Conservation (phyloP, 1,139 yeast species). For the Blastobotrys proliferans region DNA sequence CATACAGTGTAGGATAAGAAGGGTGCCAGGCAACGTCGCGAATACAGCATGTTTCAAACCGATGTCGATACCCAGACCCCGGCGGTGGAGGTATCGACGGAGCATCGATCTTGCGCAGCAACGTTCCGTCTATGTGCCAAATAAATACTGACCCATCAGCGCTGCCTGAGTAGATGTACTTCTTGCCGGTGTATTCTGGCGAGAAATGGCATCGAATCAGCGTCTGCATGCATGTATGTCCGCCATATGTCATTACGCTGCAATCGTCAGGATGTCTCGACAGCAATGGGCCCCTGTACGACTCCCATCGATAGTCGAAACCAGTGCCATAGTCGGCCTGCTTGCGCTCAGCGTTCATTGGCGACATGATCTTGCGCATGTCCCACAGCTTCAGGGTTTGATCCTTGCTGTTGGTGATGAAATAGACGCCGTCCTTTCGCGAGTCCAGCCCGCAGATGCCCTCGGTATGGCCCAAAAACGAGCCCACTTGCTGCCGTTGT, state of each 20-base stretch:
- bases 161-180: conserved; percentile 34
- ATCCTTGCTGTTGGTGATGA: conserved; percentile 33
- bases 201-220: conserved; percentile 35
- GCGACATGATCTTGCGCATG: conserved; percentile 24
- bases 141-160: conserved; percentile 31
- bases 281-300: conserved; percentile 23
- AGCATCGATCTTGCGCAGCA: conserved; percentile 19
- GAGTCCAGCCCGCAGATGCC: conserved; percentile 34
- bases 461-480: conserved; percentile 69
- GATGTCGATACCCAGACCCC: neutral
- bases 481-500: conserved; percentile 50
- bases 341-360: conserved; percentile 14
- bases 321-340: conserved; percentile 18
- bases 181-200: conserved; percentile 29
- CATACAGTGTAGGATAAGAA: conserved; percentile 20
- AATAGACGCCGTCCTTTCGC: conserved; percentile 28
- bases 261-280: conserved; percentile 26
- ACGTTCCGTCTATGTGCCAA: conserved; percentile 33
- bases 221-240: conserved; percentile 32
- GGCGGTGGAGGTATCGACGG: neutral
- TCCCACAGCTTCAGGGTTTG: conserved; percentile 36
- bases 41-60: neutral
- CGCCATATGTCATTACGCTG: conserved; percentile 33
- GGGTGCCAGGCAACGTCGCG: conserved; percentile 25
- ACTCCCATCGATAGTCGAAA: conserved; percentile 30